A percentile compares a stretch with the other conserved stretches of the same genome.
Evolutionary conservation across 352 stramenopile genomes (phyloP).

Genomic region (Pythium scleroteichum): DNA sequence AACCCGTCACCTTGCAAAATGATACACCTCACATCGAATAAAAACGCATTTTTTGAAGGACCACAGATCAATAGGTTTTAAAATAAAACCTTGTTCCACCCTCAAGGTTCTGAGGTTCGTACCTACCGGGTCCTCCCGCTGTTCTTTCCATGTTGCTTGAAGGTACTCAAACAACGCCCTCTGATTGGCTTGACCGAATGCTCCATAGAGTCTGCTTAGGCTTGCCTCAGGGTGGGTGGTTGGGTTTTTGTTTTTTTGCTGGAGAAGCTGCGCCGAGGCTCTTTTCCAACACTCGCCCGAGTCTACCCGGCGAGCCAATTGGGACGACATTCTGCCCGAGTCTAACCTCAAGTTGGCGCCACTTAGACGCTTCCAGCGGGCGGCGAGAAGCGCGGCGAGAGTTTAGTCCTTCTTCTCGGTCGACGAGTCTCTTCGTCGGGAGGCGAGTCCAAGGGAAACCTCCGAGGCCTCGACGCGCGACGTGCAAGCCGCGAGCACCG

Average conservation of each 20-base stretch:
- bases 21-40: slow-evolving; percentile 5
- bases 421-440: not conserved
- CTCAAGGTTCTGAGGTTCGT: slow-evolving; percentile 21
- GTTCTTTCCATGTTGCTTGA: slow-evolving; percentile 13
- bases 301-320: slow-evolving; percentile 19
- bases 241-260: slow-evolving; percentile 25
- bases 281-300: slow-evolving; percentile 16
- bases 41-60: not conserved
- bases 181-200: slow-evolving; percentile 3
- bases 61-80: no score
- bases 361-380: slow-evolving; percentile 13
- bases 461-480: not conserved
- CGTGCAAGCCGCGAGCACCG: not conserved
- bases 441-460: not conserved
- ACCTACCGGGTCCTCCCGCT: slow-evolving; percentile 6
- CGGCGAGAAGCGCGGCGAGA: not conserved
- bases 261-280: slow-evolving; percentile 16
- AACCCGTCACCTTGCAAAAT: not conserved
- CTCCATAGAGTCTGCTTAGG: slow-evolving; percentile 14
- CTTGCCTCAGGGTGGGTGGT: slow-evolving; percentile 6
- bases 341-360: slow-evolving; percentile 13
- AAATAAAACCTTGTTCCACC: slow-evolving; percentile 18
- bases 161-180: slow-evolving; percentile 1
- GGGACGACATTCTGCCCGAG: slow-evolving; percentile 20
- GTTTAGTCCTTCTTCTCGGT: not conserved